Evolutionary conservation across 139 green algal species (phyloP), one percentile per base, ranked within the genome.

Genomic region (Penium margaritaceum): DNA sequence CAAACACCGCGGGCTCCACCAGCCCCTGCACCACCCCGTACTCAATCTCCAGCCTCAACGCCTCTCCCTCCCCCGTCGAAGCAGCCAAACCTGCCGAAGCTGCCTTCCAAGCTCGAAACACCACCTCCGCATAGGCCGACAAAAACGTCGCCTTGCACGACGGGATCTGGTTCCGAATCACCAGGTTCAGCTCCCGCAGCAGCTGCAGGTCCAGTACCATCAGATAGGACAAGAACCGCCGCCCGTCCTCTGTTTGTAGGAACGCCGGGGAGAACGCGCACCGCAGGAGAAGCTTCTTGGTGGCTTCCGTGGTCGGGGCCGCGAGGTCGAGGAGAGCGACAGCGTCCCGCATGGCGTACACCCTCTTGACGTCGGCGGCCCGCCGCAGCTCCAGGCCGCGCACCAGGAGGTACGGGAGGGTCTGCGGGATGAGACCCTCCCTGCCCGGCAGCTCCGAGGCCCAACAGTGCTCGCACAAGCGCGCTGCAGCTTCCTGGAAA

Each of bases 151-250:
- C 85, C 21, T 85, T 74, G 1, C 85, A 81, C 1, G 79, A 75
- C 0, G 75, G 83, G 27, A 91, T 88, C 83, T 95, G 88, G 67
- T 95, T 93, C n/a, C 81, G 76, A 0, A 95, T 80, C 35, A 95
- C 83, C 3, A 82, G 78, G 0, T 78, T 81, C 38, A 95, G 79
- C 78, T 95, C 89, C 5, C 58, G 24, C 1, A 89, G 82, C 41
- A 92, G 44, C 41, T 78, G 76, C 1, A 72, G 72, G 46, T 95
- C 71, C 68, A 95, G 79, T 0, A 47, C 78, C 68, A 95, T 89
- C 15, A 91, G 68, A 62, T 60, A 80, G 7, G 86, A 76, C 7
- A 95, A 36, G 75, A 94, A 91, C 60, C 84, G 81, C 34, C 87
- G 83, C 27, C 90, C 90, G n/a, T 93, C 87, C 0, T 38, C 17